phyloP scores from a whole-genome alignment of 805 yeast species.

The Starmerella etchellsii region DNA sequence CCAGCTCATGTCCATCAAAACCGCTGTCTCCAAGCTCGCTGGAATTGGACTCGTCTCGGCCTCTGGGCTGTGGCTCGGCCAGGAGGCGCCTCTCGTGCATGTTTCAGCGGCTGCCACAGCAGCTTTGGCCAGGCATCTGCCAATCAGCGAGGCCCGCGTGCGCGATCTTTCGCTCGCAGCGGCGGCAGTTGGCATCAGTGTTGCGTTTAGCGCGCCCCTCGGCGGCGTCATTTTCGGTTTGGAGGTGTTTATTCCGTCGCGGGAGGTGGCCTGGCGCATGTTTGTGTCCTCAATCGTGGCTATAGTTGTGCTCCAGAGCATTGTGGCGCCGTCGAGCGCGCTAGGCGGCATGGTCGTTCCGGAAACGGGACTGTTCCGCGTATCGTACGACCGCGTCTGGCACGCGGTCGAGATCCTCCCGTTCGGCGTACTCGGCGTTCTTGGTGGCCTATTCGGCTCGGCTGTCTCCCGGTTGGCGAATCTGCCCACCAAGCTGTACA shows the following conservation, averaged over 20 bases:
- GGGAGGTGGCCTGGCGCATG: conserved; percentile 68
- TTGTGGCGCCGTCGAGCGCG: conserved; percentile 35
- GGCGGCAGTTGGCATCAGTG: conserved; percentile 71
- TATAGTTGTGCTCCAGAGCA: conserved; percentile 41
- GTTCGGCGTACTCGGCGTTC: conserved; percentile 52
- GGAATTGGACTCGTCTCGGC: conserved; percentile 57
- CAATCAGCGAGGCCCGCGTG: conserved; percentile 24
- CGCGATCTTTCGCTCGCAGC: conserved; percentile 64
- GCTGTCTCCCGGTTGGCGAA: conserved; percentile 23
- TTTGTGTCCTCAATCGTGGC: conserved; percentile 69
- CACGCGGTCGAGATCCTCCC: conserved; percentile 57
- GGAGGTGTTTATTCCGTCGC: conserved; percentile 32
- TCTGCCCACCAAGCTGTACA: conserved; percentile 1
- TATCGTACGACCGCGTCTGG: conserved; percentile 61
- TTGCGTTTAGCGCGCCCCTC: conserved; percentile 76
- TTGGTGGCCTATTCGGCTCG: conserved; percentile 59
- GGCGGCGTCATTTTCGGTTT: conserved; percentile 75
- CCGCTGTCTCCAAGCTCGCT: conserved; percentile 42
- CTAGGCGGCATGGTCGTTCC: conserved; percentile 29
- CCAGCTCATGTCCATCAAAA: conserved; percentile 38
- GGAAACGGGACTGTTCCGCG: conserved; percentile 48
- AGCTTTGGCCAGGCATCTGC: conserved; percentile 33
- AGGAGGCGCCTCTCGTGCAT: conserved; percentile 80
- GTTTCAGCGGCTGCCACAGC: conserved; percentile 32
- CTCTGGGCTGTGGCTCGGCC: conserved; percentile 72